Evolutionary conservation across 2,329 filamentous ascomycete species (phyloP), one percentile per base, ranked within the genome.

Genomic region (Kalaharituber pfeilii): DNA sequence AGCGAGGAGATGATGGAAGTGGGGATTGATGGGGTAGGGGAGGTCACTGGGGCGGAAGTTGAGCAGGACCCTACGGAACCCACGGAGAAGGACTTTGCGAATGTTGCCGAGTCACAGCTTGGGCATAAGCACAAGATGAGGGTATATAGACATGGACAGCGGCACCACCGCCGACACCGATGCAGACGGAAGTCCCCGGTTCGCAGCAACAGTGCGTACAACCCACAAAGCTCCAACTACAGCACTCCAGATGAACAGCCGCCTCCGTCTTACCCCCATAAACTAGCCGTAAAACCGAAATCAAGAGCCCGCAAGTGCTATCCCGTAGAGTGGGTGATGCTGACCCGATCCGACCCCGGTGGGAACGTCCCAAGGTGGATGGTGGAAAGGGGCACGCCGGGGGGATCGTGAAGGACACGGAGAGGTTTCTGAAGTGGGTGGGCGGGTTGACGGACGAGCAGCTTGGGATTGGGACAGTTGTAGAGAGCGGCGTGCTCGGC

Each of bases 281-380:
- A n/a, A n/a, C n/a, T n/a, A n/a, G n/a, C n/a, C n/a, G n/a, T n/a
- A n/a, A n/a, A n/a, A n/a, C n/a, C n/a, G n/a, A n/a, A n/a, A n/a
- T n/a, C n/a, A n/a, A 39, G 7, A 39, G 33, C 76, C 29, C 68
- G 71, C 2, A 77, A 80, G 59, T 67, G 70, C 7, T 81, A 81
- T 60, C 79, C 80, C 0, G 75, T 94, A 1, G 87, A 94, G 67
- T 94, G 87, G 87, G 77, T 91, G 57, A 94, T 94, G 87, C 79
- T 94, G 18, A 94, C 86, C 1, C 75, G 87, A 50, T 89, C 84
- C 66, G 86, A 94, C 62, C 86, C 87, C 2, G 87, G 87, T 9
- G 87, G 87, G 52, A 89, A 80, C 56, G 87, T 94, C 18, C 87
- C 87, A 1, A 77, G 84, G 13, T 94, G 91, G 69, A 81, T 94